Evolutionary conservation across 2,329 filamentous ascomycete genomes (phyloP), one percentile per base, ranked within the genome.

Genomic region (Neocucurbitaria cava): DNA sequence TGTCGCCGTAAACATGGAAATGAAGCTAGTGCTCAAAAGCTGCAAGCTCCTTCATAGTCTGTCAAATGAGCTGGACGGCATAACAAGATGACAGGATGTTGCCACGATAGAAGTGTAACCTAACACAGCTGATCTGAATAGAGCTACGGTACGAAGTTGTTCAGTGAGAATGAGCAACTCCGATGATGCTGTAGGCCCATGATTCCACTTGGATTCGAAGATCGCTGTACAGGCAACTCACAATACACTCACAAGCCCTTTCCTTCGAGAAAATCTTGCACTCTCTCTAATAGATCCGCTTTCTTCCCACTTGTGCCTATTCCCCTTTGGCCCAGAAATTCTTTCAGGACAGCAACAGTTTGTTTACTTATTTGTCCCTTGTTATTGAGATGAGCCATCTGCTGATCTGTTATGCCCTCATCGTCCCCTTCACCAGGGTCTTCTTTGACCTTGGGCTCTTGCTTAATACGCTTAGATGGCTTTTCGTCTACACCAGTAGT

Each of bases 331-430:
- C 49, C 55, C 23, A 75, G 39, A 46, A 62, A 78, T 0, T 62
- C 64, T 49, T 74, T 78, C 45, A 78, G 45, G 11, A 65, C 58
- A 6, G 66, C 65, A 46, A 78, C 69, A 13, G 65, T 75, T 41
- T 72, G 69, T 62, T 82, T 82, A 39, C 58, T 72, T 7, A 83
- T 64, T 8, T 70, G 73, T 6, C 79, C 76, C 52, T 77, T 77
- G 31, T 79, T 72, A 54, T 77, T 82, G 3, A 76, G 65, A 5
- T 56, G 62, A 24, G 74, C 74, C 78, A 84, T 81, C 26, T 78
- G 73, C 39, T 73, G 70, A 51, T 82, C 80, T 13, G 66, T 76
- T 31, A 78, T 48, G 0, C 65, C 74, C 1, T 56, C 62, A n/a
- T 70, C 63, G 15, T 63, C 62, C 2, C 36, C 56, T 3, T 58